Conservation (phyloP, 768 basidiomycete species). For the Phaffia australis region DNA sequence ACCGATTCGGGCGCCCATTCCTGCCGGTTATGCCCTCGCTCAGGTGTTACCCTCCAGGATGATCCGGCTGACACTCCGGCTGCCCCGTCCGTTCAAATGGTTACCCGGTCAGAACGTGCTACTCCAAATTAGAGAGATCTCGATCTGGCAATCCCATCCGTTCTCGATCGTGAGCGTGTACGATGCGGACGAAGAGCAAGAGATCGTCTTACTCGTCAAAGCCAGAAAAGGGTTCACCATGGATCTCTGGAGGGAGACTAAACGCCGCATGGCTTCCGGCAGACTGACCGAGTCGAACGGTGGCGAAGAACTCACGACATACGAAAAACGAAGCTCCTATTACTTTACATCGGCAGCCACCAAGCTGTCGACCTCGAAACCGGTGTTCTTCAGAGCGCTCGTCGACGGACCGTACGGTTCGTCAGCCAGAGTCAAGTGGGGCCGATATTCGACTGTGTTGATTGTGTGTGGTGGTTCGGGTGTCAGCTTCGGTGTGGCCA, state of each 20-base stretch:
- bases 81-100: slow-evolving; percentile 53
- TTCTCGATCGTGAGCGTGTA: slow-evolving; percentile 60
- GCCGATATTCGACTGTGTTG: slow-evolving; percentile 49
- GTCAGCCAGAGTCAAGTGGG: slow-evolving; percentile 51
- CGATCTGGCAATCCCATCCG: slow-evolving; percentile 54
- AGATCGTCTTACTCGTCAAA: slow-evolving; percentile 57
- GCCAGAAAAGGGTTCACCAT: slow-evolving; percentile 60
- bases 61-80: slow-evolving; percentile 55
- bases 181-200: slow-evolving; percentile 47
- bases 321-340: slow-evolving; percentile 10
- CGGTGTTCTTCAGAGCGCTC: slow-evolving; percentile 47
- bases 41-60: slow-evolving; percentile 61
- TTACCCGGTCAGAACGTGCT: slow-evolving; percentile 69
- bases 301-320: not conserved
- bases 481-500: slow-evolving; percentile 57
- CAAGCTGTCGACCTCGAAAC: slow-evolving; percentile 22
- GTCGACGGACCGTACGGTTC: slow-evolving; percentile 65
- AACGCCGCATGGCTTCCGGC: slow-evolving; percentile 9
- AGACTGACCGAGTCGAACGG: not conserved
- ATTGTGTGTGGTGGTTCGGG: slow-evolving; percentile 65
- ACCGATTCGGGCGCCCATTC: slow-evolving; percentile 37
- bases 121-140: slow-evolving; percentile 55
- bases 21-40: slow-evolving; percentile 57
- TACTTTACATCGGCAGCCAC: slow-evolving; percentile 24
- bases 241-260: slow-evolving; percentile 46